phyloP scores from a whole-genome alignment of 805 yeast species.

The Ogataea trehalophila region DNA sequence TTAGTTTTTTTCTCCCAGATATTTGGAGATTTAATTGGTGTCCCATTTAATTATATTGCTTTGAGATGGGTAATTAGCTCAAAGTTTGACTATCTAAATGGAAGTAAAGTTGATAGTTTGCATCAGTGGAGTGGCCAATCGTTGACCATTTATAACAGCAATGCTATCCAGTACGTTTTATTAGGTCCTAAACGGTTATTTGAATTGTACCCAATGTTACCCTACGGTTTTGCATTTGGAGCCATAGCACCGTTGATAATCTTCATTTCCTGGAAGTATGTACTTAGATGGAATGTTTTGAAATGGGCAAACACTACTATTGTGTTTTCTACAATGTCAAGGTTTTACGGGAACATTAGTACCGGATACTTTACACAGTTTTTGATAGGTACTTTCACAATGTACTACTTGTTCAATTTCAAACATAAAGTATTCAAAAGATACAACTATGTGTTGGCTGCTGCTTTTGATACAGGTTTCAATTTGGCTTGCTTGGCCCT shows the following conservation, averaged over 20 bases:
- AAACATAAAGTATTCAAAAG: constrained; percentile 36
- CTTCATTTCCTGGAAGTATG: constrained; percentile 14
- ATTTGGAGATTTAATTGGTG: constrained; percentile 47
- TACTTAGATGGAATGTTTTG: constrained; percentile 14
- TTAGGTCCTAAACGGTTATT: constrained; percentile 44
- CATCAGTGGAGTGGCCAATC: constrained; percentile 51
- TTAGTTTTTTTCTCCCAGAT: constrained; percentile 47
- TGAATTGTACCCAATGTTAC: constrained; percentile 37
- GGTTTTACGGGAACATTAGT: constrained; percentile 45
- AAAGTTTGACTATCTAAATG: constrained; percentile 31
- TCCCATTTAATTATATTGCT: constrained; percentile 47
- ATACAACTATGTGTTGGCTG: constrained; percentile 45
- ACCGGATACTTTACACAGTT: constrained; percentile 46
- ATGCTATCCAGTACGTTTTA: constrained; percentile 47
- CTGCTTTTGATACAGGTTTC: constrained; percentile 48
- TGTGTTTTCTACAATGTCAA: constrained; percentile 42
- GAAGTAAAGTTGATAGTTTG: constrained; percentile 35
- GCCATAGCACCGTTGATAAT: constrained; percentile 33
- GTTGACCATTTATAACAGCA: constrained; percentile 38
- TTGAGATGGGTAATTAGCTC: constrained; percentile 41
- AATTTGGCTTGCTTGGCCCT: constrained; percentile 38
- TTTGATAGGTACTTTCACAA: constrained; percentile 43
- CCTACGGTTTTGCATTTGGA: constrained; percentile 42
- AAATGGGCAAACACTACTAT: constrained; percentile 44
- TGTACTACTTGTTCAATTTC: constrained; percentile 40